A percentile compares a stretch with the other conserved stretches of the same genome.
These are phyloP conservation scores for Detonula confervacea DNA, from an alignment of 352 stramenopile species.

Conservation along the genomic window DNA sequence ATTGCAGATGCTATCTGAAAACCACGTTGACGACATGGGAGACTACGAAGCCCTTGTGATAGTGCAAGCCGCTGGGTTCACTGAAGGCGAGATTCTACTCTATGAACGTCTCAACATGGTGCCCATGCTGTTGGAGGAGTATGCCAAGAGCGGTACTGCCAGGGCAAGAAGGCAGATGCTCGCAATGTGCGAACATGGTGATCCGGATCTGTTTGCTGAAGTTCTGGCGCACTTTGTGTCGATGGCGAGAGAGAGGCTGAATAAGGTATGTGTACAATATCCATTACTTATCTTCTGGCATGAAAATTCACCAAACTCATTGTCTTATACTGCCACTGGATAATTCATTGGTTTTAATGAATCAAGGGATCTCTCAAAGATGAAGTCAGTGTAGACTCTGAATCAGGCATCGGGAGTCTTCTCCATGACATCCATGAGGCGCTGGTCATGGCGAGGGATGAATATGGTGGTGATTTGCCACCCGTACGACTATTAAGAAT, in stretches of 20 bases:
- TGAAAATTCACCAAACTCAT: too few relatives aligned
- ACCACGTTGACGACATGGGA: slow-evolving; percentile 74
- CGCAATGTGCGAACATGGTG: slow-evolving; percentile 79
- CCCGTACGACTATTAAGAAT: slow-evolving; percentile 81
- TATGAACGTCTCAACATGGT: slow-evolving; percentile 83
- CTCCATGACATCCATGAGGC: slow-evolving; percentile 82
- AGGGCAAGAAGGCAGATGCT: slow-evolving; percentile 77
- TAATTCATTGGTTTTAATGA: too few relatives aligned
- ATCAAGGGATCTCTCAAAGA: slow-evolving; percentile 40
- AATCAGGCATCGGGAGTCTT: slow-evolving; percentile 63
- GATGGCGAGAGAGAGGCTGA: slow-evolving; percentile 63
- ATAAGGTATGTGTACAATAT: slow-evolving; percentile 24
- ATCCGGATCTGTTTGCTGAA: slow-evolving; percentile 80
- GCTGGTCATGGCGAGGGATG: slow-evolving; percentile 61
- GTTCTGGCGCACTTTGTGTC: slow-evolving; percentile 80
- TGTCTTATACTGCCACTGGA: too few relatives aligned
- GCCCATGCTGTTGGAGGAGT: slow-evolving; percentile 79
- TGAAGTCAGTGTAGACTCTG: slow-evolving; percentile 52
- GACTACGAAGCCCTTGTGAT: slow-evolving; percentile 83
- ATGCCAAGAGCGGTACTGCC: slow-evolving; percentile 72
- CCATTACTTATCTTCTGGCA: neutral
- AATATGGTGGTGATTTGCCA: slow-evolving; percentile 66
- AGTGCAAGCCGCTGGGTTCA: slow-evolving; percentile 78
- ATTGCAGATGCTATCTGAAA: slow-evolving; percentile 73
- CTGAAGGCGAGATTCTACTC: slow-evolving; percentile 78